Base-by-base conservation (phyloP, 73 alveolate genomes). In the Tetrahymena malaccensis region DNA sequence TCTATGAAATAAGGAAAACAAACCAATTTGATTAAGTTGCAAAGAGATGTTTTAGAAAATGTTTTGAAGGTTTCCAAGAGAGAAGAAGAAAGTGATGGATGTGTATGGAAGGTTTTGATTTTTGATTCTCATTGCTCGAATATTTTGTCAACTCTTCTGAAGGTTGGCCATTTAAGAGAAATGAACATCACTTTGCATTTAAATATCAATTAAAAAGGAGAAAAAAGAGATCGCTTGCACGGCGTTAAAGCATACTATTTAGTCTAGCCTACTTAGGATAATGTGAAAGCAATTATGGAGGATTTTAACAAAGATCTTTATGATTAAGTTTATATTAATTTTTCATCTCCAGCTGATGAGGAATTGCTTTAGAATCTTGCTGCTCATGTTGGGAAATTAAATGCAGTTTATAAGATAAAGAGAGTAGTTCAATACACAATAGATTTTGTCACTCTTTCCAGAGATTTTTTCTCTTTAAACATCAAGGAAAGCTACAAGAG, bases 271-370 rank as follows among this genome's bases (percentile, higher is more conserved):
- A 55, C 58, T 22, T 8, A 50, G 55, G 43, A 34, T 1, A 89
- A 55, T 50, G 50, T 95, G 4, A 84, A 95, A 44, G 85, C 84
- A 19, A 37, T 95, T 31, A 70, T 95, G 43, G 95, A 95, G 25
- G 96, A 95, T 83, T 95, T 95, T 84, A 50, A 89, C n/a, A 43
- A 94, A 58, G 96, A 95, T 95, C 95, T 95, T 40, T 95, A 95
- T 89, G 93, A 93, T 4, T 58, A 89, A 55, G 95, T 95, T 85
- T 35, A 43, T 11, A 95, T 95, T 9, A 95, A 95, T 89, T 95
- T 95, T 25, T 44, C 85, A 34, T 50, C 95, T 89, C 96, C 96
- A 16, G 35, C 94, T 21, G 89, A 43, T 43, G 84, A 85, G 4
- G 85, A 85, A n/a, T 31, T 43, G 70, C 55, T 95, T 25, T 94